These are phyloP conservation scores for Coprinopsis cinerea DNA, from an alignment of 768 basidiomycete genomes.

Conservation along the genomic window DNA sequence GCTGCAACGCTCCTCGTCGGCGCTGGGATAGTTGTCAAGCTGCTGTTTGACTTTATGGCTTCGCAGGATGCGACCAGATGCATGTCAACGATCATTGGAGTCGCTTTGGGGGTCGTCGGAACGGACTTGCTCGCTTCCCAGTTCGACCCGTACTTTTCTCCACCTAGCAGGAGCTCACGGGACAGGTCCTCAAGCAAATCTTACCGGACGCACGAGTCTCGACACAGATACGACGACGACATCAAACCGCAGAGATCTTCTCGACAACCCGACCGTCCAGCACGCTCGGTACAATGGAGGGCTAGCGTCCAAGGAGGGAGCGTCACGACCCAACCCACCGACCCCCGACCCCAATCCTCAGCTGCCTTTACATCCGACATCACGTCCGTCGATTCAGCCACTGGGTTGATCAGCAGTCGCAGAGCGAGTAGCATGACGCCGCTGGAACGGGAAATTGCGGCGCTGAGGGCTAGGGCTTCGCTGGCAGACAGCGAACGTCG, in stretches of 20 bases:
- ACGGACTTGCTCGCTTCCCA: slow-evolving; percentile 68
- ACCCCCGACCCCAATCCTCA: slow-evolving; percentile 23
- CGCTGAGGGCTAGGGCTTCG: slow-evolving; percentile 69
- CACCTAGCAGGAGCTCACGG: slow-evolving; percentile 22
- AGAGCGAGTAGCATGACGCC: slow-evolving; percentile 48
- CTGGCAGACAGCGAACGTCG: slow-evolving; percentile 80
- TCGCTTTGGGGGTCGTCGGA: slow-evolving; percentile 61
- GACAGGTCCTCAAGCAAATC: slow-evolving; percentile 3
- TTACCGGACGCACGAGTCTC: slow-evolving; percentile 16
- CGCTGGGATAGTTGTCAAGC: slow-evolving; percentile 52
- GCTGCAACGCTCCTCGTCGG: slow-evolving; percentile 51
- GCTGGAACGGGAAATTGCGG: slow-evolving; percentile 68
- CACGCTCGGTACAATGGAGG: slow-evolving; percentile 44
- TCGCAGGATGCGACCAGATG: slow-evolving; percentile 48
- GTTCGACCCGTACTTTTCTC: slow-evolving; percentile 14
- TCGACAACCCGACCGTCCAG: not conserved
- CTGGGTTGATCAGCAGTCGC: slow-evolving; percentile 59
- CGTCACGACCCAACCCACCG: slow-evolving; percentile 21
- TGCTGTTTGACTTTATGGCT: slow-evolving; percentile 56
- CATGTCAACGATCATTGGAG: slow-evolving; percentile 57
- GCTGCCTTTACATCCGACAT: slow-evolving; percentile 37
- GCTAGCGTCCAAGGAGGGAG: slow-evolving; percentile 33
- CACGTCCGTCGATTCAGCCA: slow-evolving; percentile 66
- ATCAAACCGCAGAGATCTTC: slow-evolving; percentile 3
- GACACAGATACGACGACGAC: not conserved